A percentile compares a stretch with the other conserved stretches of the same genome.
Conservation (phyloP, 257 asterid genomes). For the Scutellaria minor region DNA sequence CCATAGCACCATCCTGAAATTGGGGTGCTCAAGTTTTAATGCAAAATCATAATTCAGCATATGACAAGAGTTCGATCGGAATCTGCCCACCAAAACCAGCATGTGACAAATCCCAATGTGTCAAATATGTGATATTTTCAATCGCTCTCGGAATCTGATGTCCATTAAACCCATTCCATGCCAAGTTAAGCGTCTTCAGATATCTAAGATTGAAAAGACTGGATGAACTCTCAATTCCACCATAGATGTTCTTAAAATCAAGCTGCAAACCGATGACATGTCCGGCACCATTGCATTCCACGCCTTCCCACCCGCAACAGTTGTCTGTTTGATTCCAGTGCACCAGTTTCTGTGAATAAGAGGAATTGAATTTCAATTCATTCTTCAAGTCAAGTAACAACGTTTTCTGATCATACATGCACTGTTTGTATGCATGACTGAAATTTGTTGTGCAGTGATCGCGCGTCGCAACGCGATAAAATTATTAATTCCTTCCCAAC, state of each 20-base stretch:
- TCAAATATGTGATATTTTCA: constrained; percentile 36
- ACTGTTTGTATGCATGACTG: constrained; percentile 14
- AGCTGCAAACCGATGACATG: constrained; percentile 36
- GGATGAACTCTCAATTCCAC: constrained; percentile 21
- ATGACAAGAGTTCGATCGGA: constrained; percentile 34
- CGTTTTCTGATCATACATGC: constrained; percentile 26
- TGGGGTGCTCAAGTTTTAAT: constrained; percentile 4
- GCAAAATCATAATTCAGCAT: no score
- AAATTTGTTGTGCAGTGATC: no score
- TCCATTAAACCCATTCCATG: constrained; percentile 19
- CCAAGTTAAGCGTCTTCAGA: constrained; percentile 43
- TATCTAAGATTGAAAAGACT: constrained; percentile 36
- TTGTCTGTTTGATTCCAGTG: constrained; percentile 33
- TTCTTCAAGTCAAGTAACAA: constrained; percentile 32
- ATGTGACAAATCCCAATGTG: constrained; percentile 38
- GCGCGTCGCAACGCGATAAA: no score
- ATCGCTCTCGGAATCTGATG: constrained; percentile 34
- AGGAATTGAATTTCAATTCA: constrained; percentile 1
- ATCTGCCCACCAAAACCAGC: constrained; percentile 44
- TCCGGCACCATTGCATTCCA: constrained; percentile 38
- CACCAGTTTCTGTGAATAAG: constrained; percentile 30
- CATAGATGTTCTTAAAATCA: background rate
- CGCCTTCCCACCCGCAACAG: constrained; percentile 36
- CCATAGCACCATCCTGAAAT: background rate
- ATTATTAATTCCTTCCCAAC: no score